Base-by-base conservation (phyloP, 2,329 filamentous ascomycete species). In the Harringtonia lauricola region DNA sequence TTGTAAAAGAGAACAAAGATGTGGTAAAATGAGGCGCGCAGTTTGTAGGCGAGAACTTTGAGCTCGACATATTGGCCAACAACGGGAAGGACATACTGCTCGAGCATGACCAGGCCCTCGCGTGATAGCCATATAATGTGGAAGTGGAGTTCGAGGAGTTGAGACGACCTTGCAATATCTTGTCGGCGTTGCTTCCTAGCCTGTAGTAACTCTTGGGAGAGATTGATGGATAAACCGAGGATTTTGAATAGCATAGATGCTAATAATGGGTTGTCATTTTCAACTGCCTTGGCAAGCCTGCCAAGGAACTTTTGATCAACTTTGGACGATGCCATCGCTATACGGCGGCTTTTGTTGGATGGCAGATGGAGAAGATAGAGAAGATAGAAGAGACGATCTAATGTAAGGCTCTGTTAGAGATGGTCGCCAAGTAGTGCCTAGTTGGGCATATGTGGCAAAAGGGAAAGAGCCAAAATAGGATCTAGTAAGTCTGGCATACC, bases 231-330 rank as follows among this genome's bases (percentile, higher is more conserved):
- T 14, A 96, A 73, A 1, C 92, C 92, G 12, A 96, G 74, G 34
- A 96, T 81, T 62, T 92, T 92, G 65, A 88, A 95, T 38, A 98
- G 75, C 60, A 86, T 88, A 18, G 76, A 75, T 8, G 85, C 85
- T 37, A 96, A 75, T 17, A 89, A 71, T 4, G 85, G 81, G 57
- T 90, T 92, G 54, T 86, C 81, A 47, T 75, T 68, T 58, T 82
- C 80, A 53, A 87, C 88, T 49, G 80, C 74, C 64, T 81, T 84
- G 60, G 92, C 90, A 59, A 95, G 81, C 59, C 80, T 82, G 65
- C 87, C 88, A 57, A 98, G 74, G 65, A 94, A 95, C 67, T 96
- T 98, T 67, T 95, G 89, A 63, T 98, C 92, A 49, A 96, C 87
- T 66, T 95, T 87, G 48, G 88, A 92, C 59, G 89, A 92, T 66